Base-by-base conservation (phyloP, 2,329 filamentous ascomycete genomes). In the Emmonsia crescens region DNA sequence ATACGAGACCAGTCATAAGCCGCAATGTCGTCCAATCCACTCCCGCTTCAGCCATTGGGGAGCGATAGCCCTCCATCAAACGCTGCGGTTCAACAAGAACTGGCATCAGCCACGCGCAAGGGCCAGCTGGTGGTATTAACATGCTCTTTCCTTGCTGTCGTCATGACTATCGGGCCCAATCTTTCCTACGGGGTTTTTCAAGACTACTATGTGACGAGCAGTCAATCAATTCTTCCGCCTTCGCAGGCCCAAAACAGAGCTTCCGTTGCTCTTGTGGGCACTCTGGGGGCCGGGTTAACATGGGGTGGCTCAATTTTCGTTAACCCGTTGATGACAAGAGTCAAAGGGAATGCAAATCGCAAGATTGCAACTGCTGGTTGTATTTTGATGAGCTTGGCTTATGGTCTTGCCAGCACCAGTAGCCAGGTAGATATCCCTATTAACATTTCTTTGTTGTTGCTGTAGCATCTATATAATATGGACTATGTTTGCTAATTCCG, bases 111-210 rank as follows among this genome's bases (percentile, higher is more conserved):
- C 16, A 74, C 77, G 0, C 72, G 73, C 42, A 70, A 71, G 62
- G 76, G 77, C 55, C 79, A 81, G 68, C 70, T 73, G 5, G 64
- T 73, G 1, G 77, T 80, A 27, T 70, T 81, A 16, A 63, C 75
- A 21, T 77, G 77, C 0, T 74, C 75, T 5, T 80, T 81, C 58
- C 64, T 76, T 0, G 76, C 76, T 48, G 78, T 80, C 42, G 74
- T 74, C 56, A 72, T 80, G 27, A 80, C 79, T 3, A 78, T 80
- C 56, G 78, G 79, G 12, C 75, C 80, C 61, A 81, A 81, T 64
- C 78, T 80, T 62, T 74, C 73, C 40, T 82, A 77, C 64, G 78
- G 79, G 10, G 77, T 81, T 10, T 81, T 81, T 60, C 79, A 80
- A 64, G 72, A 77, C 56, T 80, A 78, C 65, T 81, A 81, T 64